Base-by-base conservation (phyloP, 2,329 filamentous ascomycete species). In the Penicillium rolfsii region DNA sequence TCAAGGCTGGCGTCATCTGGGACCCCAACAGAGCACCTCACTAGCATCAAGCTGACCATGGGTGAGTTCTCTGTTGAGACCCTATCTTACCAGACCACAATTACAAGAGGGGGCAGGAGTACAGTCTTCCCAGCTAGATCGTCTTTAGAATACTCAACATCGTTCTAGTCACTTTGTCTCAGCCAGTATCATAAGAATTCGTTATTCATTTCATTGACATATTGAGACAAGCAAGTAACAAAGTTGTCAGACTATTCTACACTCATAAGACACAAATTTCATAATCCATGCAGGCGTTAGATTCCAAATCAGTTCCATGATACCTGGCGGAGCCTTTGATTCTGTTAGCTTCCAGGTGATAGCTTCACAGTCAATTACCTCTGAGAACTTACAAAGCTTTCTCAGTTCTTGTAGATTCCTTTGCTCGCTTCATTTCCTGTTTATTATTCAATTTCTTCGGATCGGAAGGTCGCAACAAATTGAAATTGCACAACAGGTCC, bases 311-410 rank as follows among this genome's bases (percentile, higher is more conserved):
- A 56, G n/a, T 56, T 60, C 58, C 58, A 60, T 9, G 52, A 50
- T 26, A 60, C 58, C 43, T 60, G 58, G 45, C 58, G 36, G 7
- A 60, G 58, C 22, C 58, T 60, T 50, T 52, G 30, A 28, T n/a
- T 7, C 8, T 8, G 45, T 36, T 26, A 26, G 36, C 14, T 5
- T 22, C n/a, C 33, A 40, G 40, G 4, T 35, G 5, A 9, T 1
- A 19, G 12, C 22, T 16, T 7, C 49, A 22, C 12, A n/a, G 5
- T 26, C 26, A 46, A 45, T 4, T 2, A 22, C 5, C 12, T 4
- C 30, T 24, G 5, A 12, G 38, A 4, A 59, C 60, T 59, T 24
- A 62, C 60, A 62, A 53, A n/a, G 60, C 60, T 52, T 62, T 62
- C 24, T 62, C 60, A n/a, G 52, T 56, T 22, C 9, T 49, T 11